Base-by-base conservation (phyloP, 306 rosid species). In the Quercus agrifolia region DNA sequence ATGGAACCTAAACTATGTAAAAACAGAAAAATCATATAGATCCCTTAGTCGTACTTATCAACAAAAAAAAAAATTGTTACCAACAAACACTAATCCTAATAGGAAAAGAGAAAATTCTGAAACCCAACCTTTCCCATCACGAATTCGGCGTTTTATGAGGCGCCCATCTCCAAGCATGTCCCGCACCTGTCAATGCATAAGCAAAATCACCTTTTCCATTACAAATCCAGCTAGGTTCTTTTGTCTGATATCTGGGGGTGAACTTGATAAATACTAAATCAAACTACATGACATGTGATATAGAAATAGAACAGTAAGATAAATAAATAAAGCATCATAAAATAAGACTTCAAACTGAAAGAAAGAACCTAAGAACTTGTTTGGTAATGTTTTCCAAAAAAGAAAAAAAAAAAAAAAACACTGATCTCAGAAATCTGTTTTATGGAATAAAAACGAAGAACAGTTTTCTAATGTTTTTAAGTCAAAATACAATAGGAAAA, bases 161-260 rank as follows among this genome's bases (percentile, higher is more conserved):
- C 99, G 98, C 19, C 99, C 98, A 82, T 96, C 99, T 78, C 99
- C 99, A 85, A 96, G 97, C 97, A 96, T 89, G 84, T 96, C 99
- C 73, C 99, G 88, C 66, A 96, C 98, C 99, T 96, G 86, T 79
- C 41, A 71, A 86, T 80, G 70, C 51, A 81, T 77, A 79, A 73
- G 74, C 71, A 83, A 78, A 57, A 63, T 82, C 66, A 83, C 51
- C 31, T 49, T 51, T 30, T 33, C 73, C 49, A 73, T 21, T 31
- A 67, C 55, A 68, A 66, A 61, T 61, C 31, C 6, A 61, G 67
- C 33, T 61, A 27, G 66, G 5, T 23, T 28, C 66, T 59, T 49
- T 49, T 21, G 31, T 17, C 70, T 30, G 44, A 15, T 64, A 64
- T 64, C 70, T 64, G 2, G 46, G 38, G 20, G 18, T 31, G 11